Evolutionary conservation across 768 basidiomycete species (phyloP).

Genomic region (Lepiota subincarnata): DNA sequence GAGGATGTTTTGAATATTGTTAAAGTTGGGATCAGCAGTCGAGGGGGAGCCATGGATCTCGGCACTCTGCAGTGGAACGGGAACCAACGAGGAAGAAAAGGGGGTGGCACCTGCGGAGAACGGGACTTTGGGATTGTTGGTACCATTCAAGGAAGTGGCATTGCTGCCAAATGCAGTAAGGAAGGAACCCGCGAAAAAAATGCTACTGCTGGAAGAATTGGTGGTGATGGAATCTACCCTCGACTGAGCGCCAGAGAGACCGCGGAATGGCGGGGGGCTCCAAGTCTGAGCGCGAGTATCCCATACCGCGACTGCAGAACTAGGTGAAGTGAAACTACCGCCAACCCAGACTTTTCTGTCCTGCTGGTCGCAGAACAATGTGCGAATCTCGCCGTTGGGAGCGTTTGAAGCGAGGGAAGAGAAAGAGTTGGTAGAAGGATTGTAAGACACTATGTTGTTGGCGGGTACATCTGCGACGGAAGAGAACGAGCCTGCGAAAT

Average conservation of each 20-base stretch:
- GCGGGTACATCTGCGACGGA: constrained; percentile 58
- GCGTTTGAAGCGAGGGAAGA: constrained; percentile 61
- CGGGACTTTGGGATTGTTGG: constrained; percentile 83
- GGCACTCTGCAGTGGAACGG: constrained; percentile 64
- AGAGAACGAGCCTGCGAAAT: constrained; percentile 81
- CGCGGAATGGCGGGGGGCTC: constrained; percentile 77
- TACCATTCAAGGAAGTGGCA: constrained; percentile 46
- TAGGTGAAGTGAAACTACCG: constrained; percentile 69
- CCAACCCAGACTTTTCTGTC: constrained; percentile 73
- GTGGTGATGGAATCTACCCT: constrained; percentile 73
- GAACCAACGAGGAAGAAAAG: constrained; percentile 87
- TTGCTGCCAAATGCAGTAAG: constrained; percentile 64
- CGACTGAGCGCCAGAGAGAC: constrained; percentile 66
- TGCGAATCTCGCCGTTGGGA: constrained; percentile 68
- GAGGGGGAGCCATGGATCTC: constrained; percentile 57
- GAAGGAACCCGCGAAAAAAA: constrained; percentile 91
- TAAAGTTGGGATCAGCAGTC: constrained; percentile 55
- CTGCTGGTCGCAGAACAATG: constrained; percentile 73
- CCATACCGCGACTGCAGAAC: constrained; percentile 68
- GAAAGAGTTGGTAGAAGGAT: constrained; percentile 52
- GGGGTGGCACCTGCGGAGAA: constrained; percentile 78
- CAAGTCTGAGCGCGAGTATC: constrained; percentile 60
- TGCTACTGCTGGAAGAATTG: constrained; percentile 63
- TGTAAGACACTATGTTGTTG: constrained; percentile 76
- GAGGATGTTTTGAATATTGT: constrained; percentile 63